Base-by-base conservation (phyloP, 2,329 filamentous ascomycete genomes). In the Rhinocladiella similis region DNA sequence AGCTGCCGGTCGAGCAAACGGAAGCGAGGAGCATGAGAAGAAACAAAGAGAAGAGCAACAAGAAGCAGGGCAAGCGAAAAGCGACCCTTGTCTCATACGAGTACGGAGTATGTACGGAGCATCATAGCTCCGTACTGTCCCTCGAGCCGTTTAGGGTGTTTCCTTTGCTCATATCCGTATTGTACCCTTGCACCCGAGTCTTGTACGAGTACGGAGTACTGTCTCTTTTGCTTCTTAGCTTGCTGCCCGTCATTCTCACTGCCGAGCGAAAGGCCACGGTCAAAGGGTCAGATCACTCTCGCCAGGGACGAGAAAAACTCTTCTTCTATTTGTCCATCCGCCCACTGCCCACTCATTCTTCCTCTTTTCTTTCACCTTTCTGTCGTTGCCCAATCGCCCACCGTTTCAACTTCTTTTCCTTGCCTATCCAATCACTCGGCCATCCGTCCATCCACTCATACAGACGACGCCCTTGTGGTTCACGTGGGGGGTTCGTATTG, bases 301-400 rank as follows among this genome's bases (percentile, higher is more conserved):
- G 35, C 36, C 27, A 36, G 50, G 38, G 19, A n/a, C 38, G 35
- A 43, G n/a, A 27, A 27, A 33, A 33, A 36, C 20, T 38, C 50
- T 39, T 22, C 25, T 33, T 47, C 19, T 42, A 55, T 53, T 45
- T 38, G 22, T 48, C 56, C 54, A 53, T 45, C 47, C 50, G 50
- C 46, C 43, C 43, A 46, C 43, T 16, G 41, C 50, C 47, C 43
- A 29, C 38, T 47, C 47, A 36, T 54, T 50, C 51, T 46, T 47
- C 52, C 35, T 36, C 33, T 54, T 52, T 49, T 53, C 49, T 50
- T 53, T 48, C 29, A 50, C 53, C 43, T 53, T 50, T 61, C 55
- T 54, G 59, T 36, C 50, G 50, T 49, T 50, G 49, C 57, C 57
- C 60, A 64, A 60, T 62, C 52, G 60, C 61, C 54, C 58, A 50